These are phyloP conservation scores for Elaeis oleifera DNA, from an alignment of 202 grass and related monocot genomes.

Conservation along the genomic window DNA sequence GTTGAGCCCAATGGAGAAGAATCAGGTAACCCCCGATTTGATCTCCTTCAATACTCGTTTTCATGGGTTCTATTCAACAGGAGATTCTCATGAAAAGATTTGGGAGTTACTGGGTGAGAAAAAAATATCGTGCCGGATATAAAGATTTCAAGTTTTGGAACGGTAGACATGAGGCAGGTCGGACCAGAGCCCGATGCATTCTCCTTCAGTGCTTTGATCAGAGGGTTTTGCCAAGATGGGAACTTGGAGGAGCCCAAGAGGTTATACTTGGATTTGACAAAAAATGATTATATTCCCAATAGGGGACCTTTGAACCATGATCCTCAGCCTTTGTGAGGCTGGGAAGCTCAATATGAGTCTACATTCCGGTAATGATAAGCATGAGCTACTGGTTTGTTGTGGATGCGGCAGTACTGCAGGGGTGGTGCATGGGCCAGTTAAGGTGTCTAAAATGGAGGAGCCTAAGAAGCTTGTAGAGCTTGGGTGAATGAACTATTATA, in stretches of 20 bases:
- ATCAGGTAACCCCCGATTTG: slow-evolving; percentile 12
- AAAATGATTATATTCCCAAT: slow-evolving; percentile 40
- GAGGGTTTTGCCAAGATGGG: slow-evolving; percentile 36
- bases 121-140: neutral
- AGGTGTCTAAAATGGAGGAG: slow-evolving; percentile 37
- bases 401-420: slow-evolving; percentile 25
- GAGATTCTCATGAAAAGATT: slow-evolving; percentile 19
- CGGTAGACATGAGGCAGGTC: slow-evolving; percentile 39
- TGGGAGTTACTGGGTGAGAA: slow-evolving; percentile 14
- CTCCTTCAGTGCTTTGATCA: slow-evolving; percentile 54
- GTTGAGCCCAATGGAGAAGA: slow-evolving; percentile 52
- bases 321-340: slow-evolving; percentile 31
- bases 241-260: slow-evolving; percentile 47
- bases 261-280: slow-evolving; percentile 37
- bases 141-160: slow-evolving; percentile 32
- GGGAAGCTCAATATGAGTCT: too few relatives aligned
- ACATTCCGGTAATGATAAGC: neutral
- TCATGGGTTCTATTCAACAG: slow-evolving; percentile 36
- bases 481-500: slow-evolving; percentile 26
- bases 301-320: slow-evolving; percentile 39
- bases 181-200: slow-evolving; percentile 42
- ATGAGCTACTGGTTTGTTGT: slow-evolving; percentile 21
- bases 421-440: slow-evolving; percentile 46
- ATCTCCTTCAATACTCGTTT: slow-evolving; percentile 51
- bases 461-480: slow-evolving; percentile 34